A percentile compares a stretch with the other conserved stretches of the same genome.
These are phyloP conservation scores for Penicillium sp. DNA, from an alignment of 2,329 filamentous ascomycete genomes.

Conservation along the genomic window DNA sequence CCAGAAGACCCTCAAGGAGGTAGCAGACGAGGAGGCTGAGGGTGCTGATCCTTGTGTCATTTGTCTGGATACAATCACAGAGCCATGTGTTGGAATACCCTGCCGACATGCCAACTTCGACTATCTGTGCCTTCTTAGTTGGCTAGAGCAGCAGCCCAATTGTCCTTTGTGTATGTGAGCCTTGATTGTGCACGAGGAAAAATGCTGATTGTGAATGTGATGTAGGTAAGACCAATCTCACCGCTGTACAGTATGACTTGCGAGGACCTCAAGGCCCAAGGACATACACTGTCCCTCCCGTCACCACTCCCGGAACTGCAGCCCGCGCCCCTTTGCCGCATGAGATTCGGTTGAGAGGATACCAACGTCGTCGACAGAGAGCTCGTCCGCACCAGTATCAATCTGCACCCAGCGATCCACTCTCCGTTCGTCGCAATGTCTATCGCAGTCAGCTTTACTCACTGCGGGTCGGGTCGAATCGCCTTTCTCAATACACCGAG, in stretches of 20 bases:
- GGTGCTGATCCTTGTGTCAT: conserved; percentile 74
- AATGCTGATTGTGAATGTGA: conserved; percentile 4
- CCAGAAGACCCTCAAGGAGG: conserved; percentile 53
- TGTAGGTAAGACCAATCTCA: conserved; percentile 59
- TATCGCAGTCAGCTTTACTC: conserved; percentile 77
- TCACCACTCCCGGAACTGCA: conserved; percentile 24
- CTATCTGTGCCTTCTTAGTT: conserved; percentile 81
- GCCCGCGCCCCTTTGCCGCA: conserved; percentile 9
- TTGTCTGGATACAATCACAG: conserved; percentile 77
- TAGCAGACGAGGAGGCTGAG: conserved; percentile 42
- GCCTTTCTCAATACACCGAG: conserved; percentile 75
- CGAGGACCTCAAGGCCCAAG: conserved; percentile 60
- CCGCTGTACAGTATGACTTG: conserved; percentile 70
- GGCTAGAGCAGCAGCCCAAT: conserved; percentile 73
- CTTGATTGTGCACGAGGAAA: not conserved
- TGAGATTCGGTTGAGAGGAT: conserved; percentile 15
- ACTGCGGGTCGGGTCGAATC: conserved; percentile 81
- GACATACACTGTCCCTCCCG: conserved; percentile 60
- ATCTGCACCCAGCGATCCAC: conserved; percentile 49
- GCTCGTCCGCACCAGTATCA: conserved; percentile 33
- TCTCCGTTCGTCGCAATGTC: conserved; percentile 70
- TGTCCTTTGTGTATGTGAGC: conserved; percentile 76
- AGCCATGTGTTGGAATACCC: conserved; percentile 73
- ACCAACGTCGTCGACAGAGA: conserved; percentile 28
- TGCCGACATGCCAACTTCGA: conserved; percentile 85